Evolutionary conservation across 106 monocot species (phyloP).

Genomic region (Chionographis japonica): DNA sequence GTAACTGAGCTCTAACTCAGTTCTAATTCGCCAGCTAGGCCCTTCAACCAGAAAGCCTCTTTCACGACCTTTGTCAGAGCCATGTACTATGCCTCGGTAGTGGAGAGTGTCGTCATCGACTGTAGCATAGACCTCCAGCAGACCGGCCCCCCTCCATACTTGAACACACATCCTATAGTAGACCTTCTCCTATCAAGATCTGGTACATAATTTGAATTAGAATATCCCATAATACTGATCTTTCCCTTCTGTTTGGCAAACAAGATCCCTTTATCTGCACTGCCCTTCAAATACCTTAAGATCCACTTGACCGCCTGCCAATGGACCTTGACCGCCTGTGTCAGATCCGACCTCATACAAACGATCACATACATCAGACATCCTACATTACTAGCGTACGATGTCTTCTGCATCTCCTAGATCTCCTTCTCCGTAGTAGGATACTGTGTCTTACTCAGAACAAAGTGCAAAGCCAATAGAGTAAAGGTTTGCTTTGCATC

Average conservation of each 20-base stretch:
- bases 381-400: not conserved
- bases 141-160: not conserved
- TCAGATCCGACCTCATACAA: not conserved
- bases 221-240: not conserved
- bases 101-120: not conserved
- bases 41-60: not conserved
- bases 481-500: not conserved
- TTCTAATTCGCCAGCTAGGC: not conserved
- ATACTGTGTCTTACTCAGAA: not conserved
- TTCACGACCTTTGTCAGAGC: not conserved
- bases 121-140: not conserved
- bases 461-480: not conserved
- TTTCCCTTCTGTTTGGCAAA: not conserved
- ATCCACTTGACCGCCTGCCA: conserved; percentile 2
- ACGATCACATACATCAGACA: conserved; percentile 12
- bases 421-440: not conserved
- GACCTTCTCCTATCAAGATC: not conserved
- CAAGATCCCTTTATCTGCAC: not conserved
- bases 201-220: not conserved
- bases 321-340: not conserved
- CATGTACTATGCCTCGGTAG: not conserved
- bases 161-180: not conserved
- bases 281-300: not conserved
- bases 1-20: not conserved
- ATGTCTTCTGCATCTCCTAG: not conserved